Percentiles rank a stretch among this genome's conserved stretches.
These are phyloP conservation scores for Colletotrichum horii DNA, from an alignment of 2,329 filamentous ascomycete species.

Conservation along the genomic window DNA sequence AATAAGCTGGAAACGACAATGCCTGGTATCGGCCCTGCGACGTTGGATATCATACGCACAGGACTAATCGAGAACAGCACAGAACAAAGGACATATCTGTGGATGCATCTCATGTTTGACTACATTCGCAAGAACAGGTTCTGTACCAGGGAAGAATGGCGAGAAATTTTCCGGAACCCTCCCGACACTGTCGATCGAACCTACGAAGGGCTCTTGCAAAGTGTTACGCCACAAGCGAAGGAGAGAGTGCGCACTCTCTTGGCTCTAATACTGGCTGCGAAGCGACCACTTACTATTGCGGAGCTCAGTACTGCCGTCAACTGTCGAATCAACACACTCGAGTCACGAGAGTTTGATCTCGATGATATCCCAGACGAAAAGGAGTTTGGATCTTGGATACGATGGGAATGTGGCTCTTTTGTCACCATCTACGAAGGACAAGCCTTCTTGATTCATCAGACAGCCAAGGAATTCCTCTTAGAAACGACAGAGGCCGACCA, in stretches of 20 bases:
- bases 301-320: not conserved
- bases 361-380: not conserved
- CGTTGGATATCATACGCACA: not conserved
- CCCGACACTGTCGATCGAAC: not conserved
- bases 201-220: not conserved
- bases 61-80: not conserved
- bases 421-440: not conserved
- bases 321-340: not conserved
- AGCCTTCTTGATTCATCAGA: not conserved
- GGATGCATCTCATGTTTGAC: not conserved
- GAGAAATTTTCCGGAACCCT: not conserved
- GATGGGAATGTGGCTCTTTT: not conserved
- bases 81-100: not conserved
- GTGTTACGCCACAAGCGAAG: not conserved
- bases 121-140: not conserved
- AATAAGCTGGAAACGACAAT: not conserved
- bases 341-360: not conserved
- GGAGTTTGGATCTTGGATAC: not conserved
- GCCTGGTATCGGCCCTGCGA: accelerated
- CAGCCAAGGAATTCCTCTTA: not conserved
- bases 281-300: not conserved
- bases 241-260: not conserved
- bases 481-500: accelerated
- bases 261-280: not conserved
- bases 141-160: not conserved